phyloP scores from a whole-genome alignment of 805 yeast genomes.

The Tetrapisispora namnaoensis region DNA sequence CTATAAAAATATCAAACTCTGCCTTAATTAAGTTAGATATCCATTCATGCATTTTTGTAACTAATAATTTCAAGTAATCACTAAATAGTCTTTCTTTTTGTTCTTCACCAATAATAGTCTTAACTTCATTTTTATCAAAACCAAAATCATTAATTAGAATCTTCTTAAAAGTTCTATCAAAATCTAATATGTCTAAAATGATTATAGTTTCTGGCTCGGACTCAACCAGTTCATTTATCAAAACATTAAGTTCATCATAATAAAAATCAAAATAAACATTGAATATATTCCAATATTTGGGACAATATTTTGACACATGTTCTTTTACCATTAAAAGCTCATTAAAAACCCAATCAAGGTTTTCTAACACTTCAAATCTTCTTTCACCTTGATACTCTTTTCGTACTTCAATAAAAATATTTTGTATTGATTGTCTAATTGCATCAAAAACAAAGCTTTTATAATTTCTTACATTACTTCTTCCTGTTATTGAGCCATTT shows the following conservation, averaged over 20 bases:
- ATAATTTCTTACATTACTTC: slow-evolving; percentile 48
- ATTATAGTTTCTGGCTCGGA: slow-evolving; percentile 73
- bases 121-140: slow-evolving; percentile 35
- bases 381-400: slow-evolving; percentile 38
- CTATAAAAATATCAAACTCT: slow-evolving; percentile 54
- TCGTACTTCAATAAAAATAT: slow-evolving; percentile 54
- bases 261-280: slow-evolving; percentile 53
- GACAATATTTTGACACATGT: slow-evolving; percentile 51
- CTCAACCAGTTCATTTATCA: slow-evolving; percentile 54
- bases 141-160: slow-evolving; percentile 44
- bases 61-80: slow-evolving; percentile 67
- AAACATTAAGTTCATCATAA: slow-evolving; percentile 52
- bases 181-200: slow-evolving; percentile 63
- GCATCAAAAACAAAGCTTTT: slow-evolving; percentile 49
- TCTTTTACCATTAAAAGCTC: slow-evolving; percentile 61
- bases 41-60: slow-evolving; percentile 79
- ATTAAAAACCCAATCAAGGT: slow-evolving; percentile 74
- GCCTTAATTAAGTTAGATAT: slow-evolving; percentile 54
- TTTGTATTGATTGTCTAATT: slow-evolving; percentile 49
- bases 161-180: slow-evolving; percentile 57
- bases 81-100: slow-evolving; percentile 62
- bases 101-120: slow-evolving; percentile 58
- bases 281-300: slow-evolving; percentile 65
- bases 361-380: slow-evolving; percentile 52
- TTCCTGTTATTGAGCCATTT: slow-evolving; percentile 34